Evolutionary conservation across 441 rosid genomes (phyloP).

Genomic region (Pelargonium myrrhifolium): DNA sequence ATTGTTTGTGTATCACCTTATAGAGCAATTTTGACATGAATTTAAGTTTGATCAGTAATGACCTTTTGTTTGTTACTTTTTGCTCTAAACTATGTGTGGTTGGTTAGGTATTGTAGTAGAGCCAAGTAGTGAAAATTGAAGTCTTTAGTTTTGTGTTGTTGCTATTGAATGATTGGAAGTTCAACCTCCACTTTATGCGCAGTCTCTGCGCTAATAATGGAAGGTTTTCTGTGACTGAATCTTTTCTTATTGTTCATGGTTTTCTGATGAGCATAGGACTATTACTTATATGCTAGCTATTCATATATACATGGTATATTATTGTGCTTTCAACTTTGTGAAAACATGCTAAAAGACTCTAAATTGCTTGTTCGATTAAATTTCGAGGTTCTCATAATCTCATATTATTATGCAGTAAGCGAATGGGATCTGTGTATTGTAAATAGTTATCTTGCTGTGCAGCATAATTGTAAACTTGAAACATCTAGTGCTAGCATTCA

Average conservation of each 20-base stretch:
- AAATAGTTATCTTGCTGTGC: background rate
- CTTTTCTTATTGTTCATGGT: background rate
- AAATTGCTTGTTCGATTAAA: background rate
- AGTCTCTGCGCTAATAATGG: background rate
- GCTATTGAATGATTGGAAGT: background rate
- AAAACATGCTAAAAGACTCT: background rate
- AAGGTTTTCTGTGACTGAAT: background rate
- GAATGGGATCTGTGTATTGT: background rate
- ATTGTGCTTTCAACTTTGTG: background rate
- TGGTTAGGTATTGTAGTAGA: background rate
- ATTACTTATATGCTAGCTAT: background rate
- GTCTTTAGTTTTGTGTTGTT: background rate
- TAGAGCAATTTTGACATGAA: no score
- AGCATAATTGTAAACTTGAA: background rate
- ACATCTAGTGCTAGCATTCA: background rate
- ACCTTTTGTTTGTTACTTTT: no score
- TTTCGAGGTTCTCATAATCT: background rate
- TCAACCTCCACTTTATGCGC: background rate
- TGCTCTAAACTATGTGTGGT: background rate
- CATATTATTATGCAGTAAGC: background rate
- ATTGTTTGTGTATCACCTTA: background rate
- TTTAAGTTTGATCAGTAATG: no score
- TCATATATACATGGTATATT: background rate
- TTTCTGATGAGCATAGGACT: background rate
- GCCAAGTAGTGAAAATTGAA: background rate